phyloP scores from a whole-genome alignment of 2,329 filamentous ascomycete species.

The Sordariomycetes sp. region DNA sequence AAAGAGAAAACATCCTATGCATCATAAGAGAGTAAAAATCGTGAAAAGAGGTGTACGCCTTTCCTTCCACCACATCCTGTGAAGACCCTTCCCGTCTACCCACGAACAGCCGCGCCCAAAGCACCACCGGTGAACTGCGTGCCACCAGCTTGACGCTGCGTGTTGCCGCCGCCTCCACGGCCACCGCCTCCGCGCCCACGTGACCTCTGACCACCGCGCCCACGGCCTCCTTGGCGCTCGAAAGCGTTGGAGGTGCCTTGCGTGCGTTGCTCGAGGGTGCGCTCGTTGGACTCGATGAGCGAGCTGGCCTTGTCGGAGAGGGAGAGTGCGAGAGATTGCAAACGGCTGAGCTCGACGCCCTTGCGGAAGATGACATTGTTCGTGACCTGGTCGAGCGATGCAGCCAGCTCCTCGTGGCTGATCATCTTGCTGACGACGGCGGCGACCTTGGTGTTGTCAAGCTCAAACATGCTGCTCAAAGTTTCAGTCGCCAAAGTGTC shows the following conservation, averaged over 20 bases:
- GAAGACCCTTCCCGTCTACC: constrained; percentile 28
- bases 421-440: constrained; percentile 99
- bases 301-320: constrained; percentile 93
- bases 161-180: constrained; percentile 37
- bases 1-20: constrained; percentile 3
- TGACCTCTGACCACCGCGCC: constrained; percentile 56
- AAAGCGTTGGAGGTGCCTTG: constrained; percentile 94
- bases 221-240: constrained; percentile 78
- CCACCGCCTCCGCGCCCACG: constrained; percentile 54
- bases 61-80: too few relatives aligned
- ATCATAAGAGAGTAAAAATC: not conserved
- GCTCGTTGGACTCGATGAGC: constrained; percentile 94
- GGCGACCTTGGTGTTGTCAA: constrained; percentile 82
- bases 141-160: constrained; percentile 59
- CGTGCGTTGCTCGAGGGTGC: constrained; percentile 92
- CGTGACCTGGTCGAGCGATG: constrained; percentile 95
- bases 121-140: constrained; percentile 78
- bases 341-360: constrained; percentile 91
- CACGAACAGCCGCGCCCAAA: constrained; percentile 58
- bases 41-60: too few relatives aligned
- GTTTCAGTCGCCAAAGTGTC: constrained; percentile 86
- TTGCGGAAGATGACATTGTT: constrained; percentile 98
- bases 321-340: constrained; percentile 90
- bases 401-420: constrained; percentile 93
- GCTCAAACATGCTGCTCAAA: constrained; percentile 89